Evolutionary conservation across 2,329 filamentous ascomycete genomes (phyloP).

Genomic region (Cercospora brassicicola): DNA sequence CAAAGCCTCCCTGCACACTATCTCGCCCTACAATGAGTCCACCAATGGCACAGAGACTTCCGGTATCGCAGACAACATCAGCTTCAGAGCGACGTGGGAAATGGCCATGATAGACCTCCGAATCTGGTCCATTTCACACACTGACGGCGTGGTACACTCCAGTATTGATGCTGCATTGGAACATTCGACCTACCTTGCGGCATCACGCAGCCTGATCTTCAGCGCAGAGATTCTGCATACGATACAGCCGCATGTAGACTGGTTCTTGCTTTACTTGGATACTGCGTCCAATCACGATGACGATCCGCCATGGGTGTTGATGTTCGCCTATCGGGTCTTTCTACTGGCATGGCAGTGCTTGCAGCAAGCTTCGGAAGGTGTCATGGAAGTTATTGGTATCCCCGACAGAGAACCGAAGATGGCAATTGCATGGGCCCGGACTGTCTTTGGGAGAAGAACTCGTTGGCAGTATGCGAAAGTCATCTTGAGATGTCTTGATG

Average conservation of each 20-base stretch:
- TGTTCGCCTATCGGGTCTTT: neutral
- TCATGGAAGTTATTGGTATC: neutral
- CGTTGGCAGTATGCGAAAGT: neutral
- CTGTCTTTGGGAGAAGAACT: neutral
- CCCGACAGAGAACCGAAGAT: neutral
- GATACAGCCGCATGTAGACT: neutral
- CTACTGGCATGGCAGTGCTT: constrained; percentile 1
- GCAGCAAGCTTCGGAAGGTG: neutral
- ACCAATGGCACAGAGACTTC: neutral
- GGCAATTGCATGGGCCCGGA: neutral
- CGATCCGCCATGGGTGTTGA: neutral
- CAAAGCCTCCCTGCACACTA: neutral
- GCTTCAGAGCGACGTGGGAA: constrained; percentile 2
- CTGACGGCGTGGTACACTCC: neutral
- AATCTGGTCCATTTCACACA: constrained; percentile 3
- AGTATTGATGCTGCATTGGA: neutral
- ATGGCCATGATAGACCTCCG: neutral
- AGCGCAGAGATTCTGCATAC: neutral
- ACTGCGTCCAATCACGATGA: neutral
- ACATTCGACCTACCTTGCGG: neutral
- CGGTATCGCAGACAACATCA: neutral
- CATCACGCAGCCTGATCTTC: neutral
- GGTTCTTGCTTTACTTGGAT: neutral
- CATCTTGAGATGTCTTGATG: neutral
- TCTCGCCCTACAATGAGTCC: neutral